Evolutionary conservation across 768 basidiomycete genomes (phyloP).

Genomic region (Mrakia frigida): DNA sequence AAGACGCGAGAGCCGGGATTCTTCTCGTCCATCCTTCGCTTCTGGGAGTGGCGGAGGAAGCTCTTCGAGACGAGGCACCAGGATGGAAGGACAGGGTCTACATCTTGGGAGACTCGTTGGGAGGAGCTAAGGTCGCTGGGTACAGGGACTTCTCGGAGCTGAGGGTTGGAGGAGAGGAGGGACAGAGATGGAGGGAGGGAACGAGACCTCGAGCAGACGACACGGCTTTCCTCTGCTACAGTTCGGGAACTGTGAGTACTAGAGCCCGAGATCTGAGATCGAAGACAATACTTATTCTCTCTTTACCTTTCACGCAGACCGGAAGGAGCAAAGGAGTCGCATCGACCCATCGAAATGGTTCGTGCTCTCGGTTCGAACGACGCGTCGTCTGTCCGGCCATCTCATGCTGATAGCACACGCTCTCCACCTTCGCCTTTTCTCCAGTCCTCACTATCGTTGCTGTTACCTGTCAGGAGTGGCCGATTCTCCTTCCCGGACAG

Average conservation of each 20-base stretch:
- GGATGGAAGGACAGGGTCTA: neutral
- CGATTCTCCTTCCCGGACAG: neutral
- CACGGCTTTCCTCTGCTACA: constrained; percentile 10
- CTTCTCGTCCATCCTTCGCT: constrained; percentile 5
- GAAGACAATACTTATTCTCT: neutral
- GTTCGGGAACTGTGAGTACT: constrained; percentile 14
- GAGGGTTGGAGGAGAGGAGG: neutral
- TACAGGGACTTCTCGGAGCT: neutral
- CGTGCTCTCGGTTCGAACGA: neutral
- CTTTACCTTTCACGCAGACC: neutral
- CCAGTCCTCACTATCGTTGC: neutral
- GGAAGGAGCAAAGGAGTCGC: constrained; percentile 13
- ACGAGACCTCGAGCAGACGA: neutral
- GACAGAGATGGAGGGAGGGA: neutral
- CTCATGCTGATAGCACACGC: neutral
- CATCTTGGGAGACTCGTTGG: neutral
- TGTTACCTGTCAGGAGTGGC: neutral
- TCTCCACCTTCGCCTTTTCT: no score
- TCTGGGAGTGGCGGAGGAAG: neutral
- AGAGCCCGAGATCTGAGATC: neutral
- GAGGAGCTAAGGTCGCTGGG: neutral
- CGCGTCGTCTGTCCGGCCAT: neutral
- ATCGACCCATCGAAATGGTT: constrained; percentile 1
- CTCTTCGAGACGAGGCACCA: neutral
- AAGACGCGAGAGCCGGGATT: neutral